These are phyloP conservation scores for Suhomyces sp. DNA, from an alignment of 805 yeast genomes.

Conservation along the genomic window DNA sequence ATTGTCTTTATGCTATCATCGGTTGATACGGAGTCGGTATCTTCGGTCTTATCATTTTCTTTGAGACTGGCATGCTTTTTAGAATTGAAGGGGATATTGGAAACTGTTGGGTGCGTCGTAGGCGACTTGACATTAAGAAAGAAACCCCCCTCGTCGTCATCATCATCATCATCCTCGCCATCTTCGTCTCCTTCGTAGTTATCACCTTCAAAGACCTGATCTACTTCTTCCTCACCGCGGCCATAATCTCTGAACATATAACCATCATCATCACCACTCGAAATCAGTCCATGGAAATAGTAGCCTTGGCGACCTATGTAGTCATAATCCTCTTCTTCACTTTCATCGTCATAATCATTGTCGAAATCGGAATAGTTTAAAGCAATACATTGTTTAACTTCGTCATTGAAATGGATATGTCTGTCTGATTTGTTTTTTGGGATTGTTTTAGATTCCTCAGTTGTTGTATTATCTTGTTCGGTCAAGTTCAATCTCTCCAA, in stretches of 20 bases:
- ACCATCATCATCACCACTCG: constrained; percentile 19
- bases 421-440: constrained; percentile 40
- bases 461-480: neutral
- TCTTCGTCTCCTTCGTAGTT: constrained; percentile 14
- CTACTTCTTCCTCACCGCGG: constrained; percentile 4
- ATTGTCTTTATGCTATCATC: constrained; percentile 44
- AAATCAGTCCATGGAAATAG: constrained; percentile 5
- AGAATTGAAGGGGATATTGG: constrained; percentile 9
- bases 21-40: constrained; percentile 30
- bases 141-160: constrained; percentile 67
- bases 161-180: constrained; percentile 43
- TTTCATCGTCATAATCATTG: constrained; percentile 37
- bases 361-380: constrained; percentile 39
- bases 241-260: constrained; percentile 5
- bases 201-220: constrained; percentile 5
- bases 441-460: neutral
- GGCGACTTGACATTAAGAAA: constrained; percentile 55
- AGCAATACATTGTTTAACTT: constrained; percentile 93
- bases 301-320: constrained; percentile 17
- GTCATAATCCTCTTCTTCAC: constrained; percentile 22
- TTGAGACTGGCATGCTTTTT: neutral
- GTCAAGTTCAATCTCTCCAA: neutral
- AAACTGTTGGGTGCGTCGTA: constrained; percentile 25
- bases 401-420: constrained; percentile 88
- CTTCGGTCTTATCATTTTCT: constrained; percentile 17